Evolutionary conservation across 2,329 filamentous ascomycete genomes (phyloP).

Genomic region (Huntiella abstrusa): DNA sequence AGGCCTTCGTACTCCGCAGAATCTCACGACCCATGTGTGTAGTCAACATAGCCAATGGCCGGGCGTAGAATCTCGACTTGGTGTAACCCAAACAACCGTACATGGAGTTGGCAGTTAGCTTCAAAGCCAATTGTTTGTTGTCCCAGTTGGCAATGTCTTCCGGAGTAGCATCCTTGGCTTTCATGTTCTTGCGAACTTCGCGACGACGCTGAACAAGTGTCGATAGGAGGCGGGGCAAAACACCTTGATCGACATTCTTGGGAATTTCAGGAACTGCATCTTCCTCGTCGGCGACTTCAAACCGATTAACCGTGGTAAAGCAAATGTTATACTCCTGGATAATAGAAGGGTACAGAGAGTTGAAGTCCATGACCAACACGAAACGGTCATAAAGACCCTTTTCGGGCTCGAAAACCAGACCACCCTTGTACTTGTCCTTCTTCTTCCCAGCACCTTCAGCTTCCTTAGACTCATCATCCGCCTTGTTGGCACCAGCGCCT

Average conservation of each 20-base stretch:
- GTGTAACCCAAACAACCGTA: conserved; percentile 96
- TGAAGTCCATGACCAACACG: conserved; percentile 99
- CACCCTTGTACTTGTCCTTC: conserved; percentile 98
- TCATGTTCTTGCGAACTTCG: conserved; percentile 94
- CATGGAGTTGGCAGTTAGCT: conserved; percentile 98
- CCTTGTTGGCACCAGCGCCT: conserved; percentile 19
- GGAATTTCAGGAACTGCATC: conserved; percentile 82
- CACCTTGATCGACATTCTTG: conserved; percentile 55
- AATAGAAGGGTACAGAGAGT: conserved; percentile 94
- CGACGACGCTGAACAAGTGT: conserved; percentile 76
- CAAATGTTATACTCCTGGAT: conserved; percentile 99
- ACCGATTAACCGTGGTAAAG: conserved; percentile 87
- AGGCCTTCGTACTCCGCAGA: conserved; percentile 82
- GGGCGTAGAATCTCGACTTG: conserved; percentile 91
- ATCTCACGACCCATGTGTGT: conserved; percentile 97
- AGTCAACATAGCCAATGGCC: conserved; percentile 84
- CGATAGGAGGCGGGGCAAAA: conserved; percentile 77
- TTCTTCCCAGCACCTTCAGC: conserved; percentile 69
- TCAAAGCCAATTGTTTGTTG: conserved; percentile 90
- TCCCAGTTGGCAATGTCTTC: conserved; percentile 92
- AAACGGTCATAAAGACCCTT: conserved; percentile 97
- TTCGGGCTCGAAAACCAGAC: conserved; percentile 93
- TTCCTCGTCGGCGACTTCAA: conserved; percentile 52
- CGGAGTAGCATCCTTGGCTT: conserved; percentile 66
- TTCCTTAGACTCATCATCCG: conserved; percentile 20